A percentile compares a stretch with the other conserved stretches of the same genome.
Evolutionary conservation across 768 basidiomycete species (phyloP).

Genomic region (Boletus insuetus): DNA sequence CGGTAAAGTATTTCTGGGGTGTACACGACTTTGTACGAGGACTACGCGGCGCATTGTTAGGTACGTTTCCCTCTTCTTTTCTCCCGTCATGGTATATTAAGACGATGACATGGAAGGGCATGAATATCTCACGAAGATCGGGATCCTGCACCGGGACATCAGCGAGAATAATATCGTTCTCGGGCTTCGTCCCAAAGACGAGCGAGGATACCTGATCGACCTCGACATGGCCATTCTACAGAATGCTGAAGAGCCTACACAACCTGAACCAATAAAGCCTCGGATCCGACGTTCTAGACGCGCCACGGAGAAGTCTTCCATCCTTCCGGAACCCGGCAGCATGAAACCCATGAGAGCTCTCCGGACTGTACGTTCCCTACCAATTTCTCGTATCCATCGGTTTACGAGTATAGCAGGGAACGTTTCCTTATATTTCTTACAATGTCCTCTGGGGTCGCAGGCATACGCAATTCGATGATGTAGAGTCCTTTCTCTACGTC

Average conservation of each 20-base stretch:
- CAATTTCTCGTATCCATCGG: too few relatives aligned
- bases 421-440: not conserved
- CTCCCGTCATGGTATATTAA: too few relatives aligned
- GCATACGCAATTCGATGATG: constrained; percentile 2
- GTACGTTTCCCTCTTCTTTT: not conserved
- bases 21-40: not conserved
- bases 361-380: too few relatives aligned
- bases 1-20: not conserved
- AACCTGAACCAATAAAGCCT: not conserved
- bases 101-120: not conserved
- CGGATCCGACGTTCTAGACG: too few relatives aligned
- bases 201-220: constrained; percentile 31
- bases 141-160: not conserved
- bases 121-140: not conserved
- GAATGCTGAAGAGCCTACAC: not conserved
- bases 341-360: too few relatives aligned
- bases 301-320: too few relatives aligned
- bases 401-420: not conserved
- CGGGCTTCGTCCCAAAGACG: not conserved
- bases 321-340: too few relatives aligned
- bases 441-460: not conserved
- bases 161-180: constrained; percentile 1
- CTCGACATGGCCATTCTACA: constrained; percentile 21
- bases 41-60: not conserved
- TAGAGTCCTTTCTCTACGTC: constrained; percentile 1